Evolutionary conservation across 78 protist genomes (phyloP).

Genomic region (Emiliania huxleyi): DNA sequence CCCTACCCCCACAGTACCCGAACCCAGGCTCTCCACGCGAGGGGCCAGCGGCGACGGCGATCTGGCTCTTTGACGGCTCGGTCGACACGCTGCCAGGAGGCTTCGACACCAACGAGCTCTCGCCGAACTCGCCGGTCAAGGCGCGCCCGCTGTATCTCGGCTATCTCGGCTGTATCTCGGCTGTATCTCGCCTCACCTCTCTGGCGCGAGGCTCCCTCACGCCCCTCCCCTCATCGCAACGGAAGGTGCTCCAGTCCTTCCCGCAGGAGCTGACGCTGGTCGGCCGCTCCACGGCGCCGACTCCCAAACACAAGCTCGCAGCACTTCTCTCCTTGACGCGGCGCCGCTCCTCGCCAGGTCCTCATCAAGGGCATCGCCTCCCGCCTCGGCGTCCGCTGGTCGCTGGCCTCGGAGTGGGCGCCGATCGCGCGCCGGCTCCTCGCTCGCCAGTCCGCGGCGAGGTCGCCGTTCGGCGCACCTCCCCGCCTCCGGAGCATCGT

Average conservation of each 20-base stretch:
- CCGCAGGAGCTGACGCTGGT: neutral
- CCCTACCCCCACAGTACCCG: no score
- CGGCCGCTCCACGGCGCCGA: neutral
- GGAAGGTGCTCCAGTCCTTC: neutral
- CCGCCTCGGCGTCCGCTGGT: neutral
- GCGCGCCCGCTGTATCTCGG: no score
- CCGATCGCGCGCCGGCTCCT: constrained; percentile 1
- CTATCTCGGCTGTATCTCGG: no score
- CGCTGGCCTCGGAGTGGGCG: constrained; percentile 16
- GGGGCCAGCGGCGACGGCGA: constrained; percentile 22
- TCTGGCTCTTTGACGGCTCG: constrained; percentile 26
- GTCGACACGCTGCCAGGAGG: neutral
- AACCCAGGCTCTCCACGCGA: no score
- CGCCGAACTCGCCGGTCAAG: constrained; percentile 16
- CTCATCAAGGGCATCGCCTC: constrained; percentile 1
- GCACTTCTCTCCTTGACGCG: no score
- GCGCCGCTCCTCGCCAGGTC: no score
- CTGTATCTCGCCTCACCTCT: no score
- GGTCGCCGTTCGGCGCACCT: neutral
- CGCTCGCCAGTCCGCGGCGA: neutral
- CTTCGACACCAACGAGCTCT: neutral
- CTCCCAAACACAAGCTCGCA: no score
- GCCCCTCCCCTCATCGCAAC: no score
- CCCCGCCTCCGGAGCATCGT: neutral
- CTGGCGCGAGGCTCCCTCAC: no score